Evolutionary conservation across 257 asterid genomes (phyloP).

Genomic region (Osmanthus fragrans): DNA sequence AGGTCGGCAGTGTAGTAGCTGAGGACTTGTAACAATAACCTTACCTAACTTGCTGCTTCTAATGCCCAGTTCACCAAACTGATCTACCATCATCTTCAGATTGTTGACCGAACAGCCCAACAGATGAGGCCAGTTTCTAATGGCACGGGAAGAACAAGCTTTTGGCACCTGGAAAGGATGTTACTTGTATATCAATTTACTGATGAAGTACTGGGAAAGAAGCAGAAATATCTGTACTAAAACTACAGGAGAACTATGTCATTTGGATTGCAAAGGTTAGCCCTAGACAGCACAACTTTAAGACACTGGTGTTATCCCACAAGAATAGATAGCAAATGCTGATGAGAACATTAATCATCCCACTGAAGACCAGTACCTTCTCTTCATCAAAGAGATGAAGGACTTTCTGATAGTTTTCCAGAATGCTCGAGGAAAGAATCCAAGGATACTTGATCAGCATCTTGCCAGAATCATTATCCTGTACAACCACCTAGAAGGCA

Average conservation of each 20-base stretch:
- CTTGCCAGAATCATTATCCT: constrained; percentile 51
- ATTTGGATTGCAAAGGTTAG: neutral
- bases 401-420: constrained; percentile 59
- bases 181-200: constrained; percentile 5
- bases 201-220: neutral
- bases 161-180: constrained; percentile 61
- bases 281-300: neutral
- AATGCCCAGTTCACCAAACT: constrained; percentile 50
- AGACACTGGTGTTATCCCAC: neutral
- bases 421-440: constrained; percentile 76
- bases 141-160: constrained; percentile 50
- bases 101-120: constrained; percentile 75
- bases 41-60: constrained; percentile 64
- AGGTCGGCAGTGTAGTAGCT: constrained; percentile 74
- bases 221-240: neutral
- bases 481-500: constrained; percentile 53
- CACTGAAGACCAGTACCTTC: constrained; percentile 52
- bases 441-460: constrained; percentile 89
- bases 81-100: constrained; percentile 65
- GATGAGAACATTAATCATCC: constrained; percentile 16
- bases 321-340: neutral
- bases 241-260: neutral
- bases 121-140: constrained; percentile 72
- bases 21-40: constrained; percentile 80
- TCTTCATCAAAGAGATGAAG: constrained; percentile 58